Conservation (phyloP, 2,329 filamentous ascomycete species). For the Epichloe bromicola region DNA sequence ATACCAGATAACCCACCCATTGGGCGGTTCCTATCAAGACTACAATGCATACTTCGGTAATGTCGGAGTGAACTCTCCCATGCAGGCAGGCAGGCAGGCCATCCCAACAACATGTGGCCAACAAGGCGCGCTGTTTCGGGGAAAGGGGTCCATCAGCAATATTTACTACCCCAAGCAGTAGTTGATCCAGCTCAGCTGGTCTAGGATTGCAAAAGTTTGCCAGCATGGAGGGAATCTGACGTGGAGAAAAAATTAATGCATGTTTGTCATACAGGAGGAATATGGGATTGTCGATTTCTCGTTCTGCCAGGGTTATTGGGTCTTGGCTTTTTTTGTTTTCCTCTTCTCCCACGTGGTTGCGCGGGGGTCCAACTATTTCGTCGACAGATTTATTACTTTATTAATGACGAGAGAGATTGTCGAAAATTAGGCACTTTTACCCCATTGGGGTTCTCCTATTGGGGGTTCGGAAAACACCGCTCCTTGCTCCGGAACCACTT, state of each 20-base stretch:
- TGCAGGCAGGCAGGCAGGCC: background rate
- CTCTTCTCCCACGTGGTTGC: background rate
- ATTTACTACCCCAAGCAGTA: background rate
- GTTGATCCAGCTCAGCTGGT: background rate
- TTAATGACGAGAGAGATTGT: background rate
- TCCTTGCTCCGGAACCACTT: background rate
- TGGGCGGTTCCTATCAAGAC: background rate
- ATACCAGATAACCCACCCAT: background rate
- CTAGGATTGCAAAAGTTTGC: background rate
- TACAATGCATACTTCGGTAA: background rate
- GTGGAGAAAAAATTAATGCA: background rate
- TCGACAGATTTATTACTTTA: background rate
- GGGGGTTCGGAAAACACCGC: background rate
- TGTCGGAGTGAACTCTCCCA: background rate
- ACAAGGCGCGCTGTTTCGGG: slow-evolving; percentile 2
- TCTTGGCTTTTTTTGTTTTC: background rate
- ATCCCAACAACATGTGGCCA: background rate
- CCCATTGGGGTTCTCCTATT: too few species aligned
- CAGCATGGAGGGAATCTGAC: background rate
- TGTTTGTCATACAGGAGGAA: background rate
- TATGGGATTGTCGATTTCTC: background rate
- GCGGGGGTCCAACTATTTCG: background rate
- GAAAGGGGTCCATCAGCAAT: background rate
- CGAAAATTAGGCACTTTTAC: background rate
- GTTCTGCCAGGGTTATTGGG: background rate